Conservation (phyloP, 768 basidiomycete genomes). For the Pisolithus microcarpus region DNA sequence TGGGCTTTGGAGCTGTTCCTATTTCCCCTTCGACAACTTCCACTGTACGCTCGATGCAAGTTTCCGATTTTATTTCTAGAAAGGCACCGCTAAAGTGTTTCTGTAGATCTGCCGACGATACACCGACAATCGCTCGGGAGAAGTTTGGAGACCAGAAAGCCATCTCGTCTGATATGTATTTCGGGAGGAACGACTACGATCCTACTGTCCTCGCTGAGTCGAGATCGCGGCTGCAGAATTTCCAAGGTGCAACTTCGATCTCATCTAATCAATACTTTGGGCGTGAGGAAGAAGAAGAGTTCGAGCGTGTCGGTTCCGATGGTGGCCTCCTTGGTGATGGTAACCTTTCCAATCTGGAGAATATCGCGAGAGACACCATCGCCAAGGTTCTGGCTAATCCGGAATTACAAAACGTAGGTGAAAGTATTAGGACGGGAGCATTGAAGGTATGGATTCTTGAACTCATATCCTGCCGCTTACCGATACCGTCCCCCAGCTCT, state of each 20-base stretch:
- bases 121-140: constrained; percentile 76
- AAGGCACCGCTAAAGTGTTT: not conserved
- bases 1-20: constrained; percentile 84
- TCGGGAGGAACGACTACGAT: constrained; percentile 85
- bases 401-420: constrained; percentile 80
- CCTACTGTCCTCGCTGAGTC: constrained; percentile 65
- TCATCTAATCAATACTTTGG: constrained; percentile 97
- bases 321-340: constrained; percentile 48
- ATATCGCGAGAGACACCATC: constrained; percentile 70
- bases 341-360: constrained; percentile 48
- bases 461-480: not conserved
- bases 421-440: constrained; percentile 71
- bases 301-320: constrained; percentile 38
- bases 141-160: constrained; percentile 91
- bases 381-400: constrained; percentile 71
- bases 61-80: not conserved
- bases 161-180: constrained; percentile 98
- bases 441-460: constrained; percentile 54
- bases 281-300: constrained; percentile 66
- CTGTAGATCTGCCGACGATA: constrained; percentile 40
- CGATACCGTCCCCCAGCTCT: constrained; percentile 33
- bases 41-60: constrained; percentile 36
- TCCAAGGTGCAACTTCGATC: constrained; percentile 89
- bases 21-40: constrained; percentile 48
- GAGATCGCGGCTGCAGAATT: constrained; percentile 69